A percentile compares a stretch with the other conserved stretches of the same genome.
These are phyloP conservation scores for Alternaria novae-zelandiae DNA, from an alignment of 2,329 filamentous ascomycete species.

Conservation along the genomic window DNA sequence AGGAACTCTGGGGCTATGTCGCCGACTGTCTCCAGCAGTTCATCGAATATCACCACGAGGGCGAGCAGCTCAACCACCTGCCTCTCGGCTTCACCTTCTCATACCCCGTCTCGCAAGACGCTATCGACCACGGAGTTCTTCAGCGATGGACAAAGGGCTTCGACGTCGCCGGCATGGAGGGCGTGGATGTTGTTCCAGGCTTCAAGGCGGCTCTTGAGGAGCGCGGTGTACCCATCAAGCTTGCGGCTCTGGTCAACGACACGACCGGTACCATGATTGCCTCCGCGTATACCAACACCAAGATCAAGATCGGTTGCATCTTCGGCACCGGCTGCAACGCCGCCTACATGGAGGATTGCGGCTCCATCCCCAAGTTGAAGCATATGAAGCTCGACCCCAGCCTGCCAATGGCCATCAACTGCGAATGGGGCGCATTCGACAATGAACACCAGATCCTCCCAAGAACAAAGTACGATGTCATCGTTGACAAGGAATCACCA, in stretches of 20 bases:
- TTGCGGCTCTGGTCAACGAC: conserved; percentile 94
- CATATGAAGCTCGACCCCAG: conserved; percentile 87
- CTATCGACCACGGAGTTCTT: conserved; percentile 89
- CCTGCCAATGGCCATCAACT: conserved; percentile 94
- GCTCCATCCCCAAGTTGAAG: conserved; percentile 90
- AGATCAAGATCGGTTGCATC: conserved; percentile 95
- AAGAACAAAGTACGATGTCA: conserved; percentile 82
- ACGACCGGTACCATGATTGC: conserved; percentile 97
- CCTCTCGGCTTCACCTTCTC: conserved; percentile 96
- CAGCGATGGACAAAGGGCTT: conserved; percentile 99
- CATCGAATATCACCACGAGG: conserved; percentile 82
- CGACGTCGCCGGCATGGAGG: conserved; percentile 90
- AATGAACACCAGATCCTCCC: conserved; percentile 91
- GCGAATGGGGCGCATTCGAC: conserved; percentile 97
- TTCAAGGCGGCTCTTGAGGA: conserved; percentile 80
- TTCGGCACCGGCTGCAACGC: conserved; percentile 99
- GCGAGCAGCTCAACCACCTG: conserved; percentile 67
- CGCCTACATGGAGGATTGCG: conserved; percentile 94
- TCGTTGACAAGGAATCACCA: conserved; percentile 89
- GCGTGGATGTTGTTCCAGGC: conserved; percentile 86
- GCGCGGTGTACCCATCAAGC: conserved; percentile 84
- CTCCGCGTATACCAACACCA: conserved; percentile 91
- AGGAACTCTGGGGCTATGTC: conserved; percentile 94
- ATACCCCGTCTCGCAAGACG: conserved; percentile 91
- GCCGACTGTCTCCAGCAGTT: conserved; percentile 94